Conservation (phyloP, 768 basidiomycete genomes). For the Tricholoma hemisulphureum region DNA sequence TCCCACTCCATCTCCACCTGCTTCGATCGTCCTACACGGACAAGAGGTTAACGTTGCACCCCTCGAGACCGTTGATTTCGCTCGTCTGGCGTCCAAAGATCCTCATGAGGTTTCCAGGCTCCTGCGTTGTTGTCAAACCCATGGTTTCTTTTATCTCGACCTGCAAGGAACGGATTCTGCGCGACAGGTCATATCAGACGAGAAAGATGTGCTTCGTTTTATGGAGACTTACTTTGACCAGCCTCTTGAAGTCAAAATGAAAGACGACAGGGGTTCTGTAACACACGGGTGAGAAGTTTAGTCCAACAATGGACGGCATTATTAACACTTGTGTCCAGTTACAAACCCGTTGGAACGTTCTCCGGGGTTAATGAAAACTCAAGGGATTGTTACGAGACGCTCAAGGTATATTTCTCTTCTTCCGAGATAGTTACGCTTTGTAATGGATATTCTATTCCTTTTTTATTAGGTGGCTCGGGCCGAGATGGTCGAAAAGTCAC, state of each 20-base stretch:
- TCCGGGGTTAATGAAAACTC: not conserved
- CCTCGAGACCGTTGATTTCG: not conserved
- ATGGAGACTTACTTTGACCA: not conserved
- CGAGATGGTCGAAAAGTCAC: not conserved
- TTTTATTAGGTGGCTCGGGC: not conserved
- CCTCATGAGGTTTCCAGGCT: not conserved
- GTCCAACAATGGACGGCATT: not conserved
- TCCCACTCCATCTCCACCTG: not conserved
- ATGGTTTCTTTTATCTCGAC: constrained; percentile 3
- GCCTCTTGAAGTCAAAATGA: not conserved
- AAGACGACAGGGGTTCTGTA: not conserved
- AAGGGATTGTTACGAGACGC: not conserved
- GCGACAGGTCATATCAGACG: not conserved
- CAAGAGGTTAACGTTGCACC: not conserved
- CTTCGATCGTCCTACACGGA: not conserved
- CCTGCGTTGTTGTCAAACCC: not conserved
- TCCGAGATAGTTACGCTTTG: not conserved
- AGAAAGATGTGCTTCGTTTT: not conserved
- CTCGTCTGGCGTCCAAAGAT: not conserved
- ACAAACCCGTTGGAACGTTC: not conserved
- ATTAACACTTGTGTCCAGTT: not conserved
- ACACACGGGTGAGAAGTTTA: not conserved
- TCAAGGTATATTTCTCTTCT: not conserved
- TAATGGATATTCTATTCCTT: not conserved
- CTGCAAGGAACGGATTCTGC: not conserved